Evolutionary conservation across 2,329 filamentous ascomycete genomes (phyloP), one percentile per base, ranked within the genome.

Genomic region (Diaporthe ampelina): DNA sequence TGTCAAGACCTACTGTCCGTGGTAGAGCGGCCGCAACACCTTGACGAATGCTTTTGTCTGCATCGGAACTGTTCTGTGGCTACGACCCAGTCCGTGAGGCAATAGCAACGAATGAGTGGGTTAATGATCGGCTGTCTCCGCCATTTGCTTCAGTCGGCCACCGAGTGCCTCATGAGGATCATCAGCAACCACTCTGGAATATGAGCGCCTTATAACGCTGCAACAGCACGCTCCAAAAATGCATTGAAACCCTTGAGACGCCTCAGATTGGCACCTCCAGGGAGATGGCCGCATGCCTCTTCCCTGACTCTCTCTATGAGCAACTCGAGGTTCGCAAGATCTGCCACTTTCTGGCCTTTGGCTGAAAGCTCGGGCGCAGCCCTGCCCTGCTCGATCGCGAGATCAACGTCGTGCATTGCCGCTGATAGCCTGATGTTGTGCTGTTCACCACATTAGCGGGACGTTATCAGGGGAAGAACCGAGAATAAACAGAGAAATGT

Each of bases 241-340:
- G 86, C 86, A 76, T 93, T 93, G 78, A 93, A 93, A 63, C 90
- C 87, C 75, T 83, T 87, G 72, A 93, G 86, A 79, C 90, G 88
- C 74, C 84, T 86, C 76, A 93, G 82, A 6, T 88, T 82, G 3
- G 81, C 81, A 29, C 89, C 89, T 0, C 85, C 84, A 11, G 84
- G 83, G 69, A 87, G 85, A 26, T 82, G 81, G 52, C 84, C 86
- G 78, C 88, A 89, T 2, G 88, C 88, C 78, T 91, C 86, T 50
- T 88, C 86, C 0, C 88, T 84, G 7, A 92, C 83, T 35, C 85
- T 85, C n/a, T 88, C 87, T 43, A 92, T 84, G 11, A 88, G 80
- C 45, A 92, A 81, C 78, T 92, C 90, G 0, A 91, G 84, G 56
- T 91, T 91, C 48, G 85, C 85, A 65, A 91, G 81, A 40, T 90